Evolutionary conservation across 139 green algal species (phyloP).

Genomic region (Chlamydomonas applanata): DNA sequence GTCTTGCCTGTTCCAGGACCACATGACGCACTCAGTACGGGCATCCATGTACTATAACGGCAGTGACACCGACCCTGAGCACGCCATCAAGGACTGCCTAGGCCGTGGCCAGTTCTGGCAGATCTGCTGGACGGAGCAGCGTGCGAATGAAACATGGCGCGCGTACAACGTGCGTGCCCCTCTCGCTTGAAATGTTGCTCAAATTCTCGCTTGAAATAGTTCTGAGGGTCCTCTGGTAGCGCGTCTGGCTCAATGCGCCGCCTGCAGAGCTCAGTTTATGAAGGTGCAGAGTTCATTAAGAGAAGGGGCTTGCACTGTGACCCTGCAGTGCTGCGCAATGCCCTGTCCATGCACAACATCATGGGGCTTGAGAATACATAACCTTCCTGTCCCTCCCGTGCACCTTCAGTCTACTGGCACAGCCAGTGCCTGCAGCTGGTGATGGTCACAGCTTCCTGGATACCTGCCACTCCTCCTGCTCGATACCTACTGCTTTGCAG

Average conservation of each 20-base stretch:
- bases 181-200: too few relatives aligned
- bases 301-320: too few relatives aligned
- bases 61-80: neutral
- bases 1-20: too few relatives aligned
- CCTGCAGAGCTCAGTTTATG: neutral
- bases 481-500: neutral
- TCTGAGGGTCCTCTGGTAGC: too few relatives aligned
- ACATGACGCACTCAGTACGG: neutral
- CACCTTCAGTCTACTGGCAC: too few relatives aligned
- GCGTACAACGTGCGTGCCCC: conserved; percentile 22
- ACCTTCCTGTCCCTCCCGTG: too few relatives aligned
- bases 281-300: too few relatives aligned
- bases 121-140: conserved; percentile 17
- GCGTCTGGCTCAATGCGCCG: neutral
- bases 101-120: neutral
- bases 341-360: neutral
- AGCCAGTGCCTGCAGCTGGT: too few relatives aligned
- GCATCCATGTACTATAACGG: conserved; percentile 8
- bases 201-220: too few relatives aligned
- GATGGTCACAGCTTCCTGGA: too few relatives aligned
- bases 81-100: conserved; percentile 6
- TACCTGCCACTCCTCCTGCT: neutral
- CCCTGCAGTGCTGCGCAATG: neutral
- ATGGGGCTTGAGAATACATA: too few relatives aligned
- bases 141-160: conserved; percentile 9